Base-by-base conservation (phyloP, 2,329 filamentous ascomycete species). In the Pyricularia pennisetigena region DNA sequence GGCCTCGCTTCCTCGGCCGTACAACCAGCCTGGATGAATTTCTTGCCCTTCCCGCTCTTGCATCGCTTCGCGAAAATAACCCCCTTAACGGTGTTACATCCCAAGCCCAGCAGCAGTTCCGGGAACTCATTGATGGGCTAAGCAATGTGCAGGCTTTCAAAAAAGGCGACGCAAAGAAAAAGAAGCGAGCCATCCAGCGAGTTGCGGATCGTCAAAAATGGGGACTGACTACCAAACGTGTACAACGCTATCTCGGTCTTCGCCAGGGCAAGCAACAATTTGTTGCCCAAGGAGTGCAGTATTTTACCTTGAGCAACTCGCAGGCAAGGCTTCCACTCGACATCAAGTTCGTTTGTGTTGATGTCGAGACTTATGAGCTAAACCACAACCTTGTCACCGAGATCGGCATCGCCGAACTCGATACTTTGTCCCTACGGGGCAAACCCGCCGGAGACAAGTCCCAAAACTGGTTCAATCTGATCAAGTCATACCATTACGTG, bases 291-390 rank as follows among this genome's bases (percentile, higher is more conserved):
- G 32, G 14, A 28, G 1, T 62, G 3, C 24, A 20, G 14, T 12
- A 28, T 28, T 26, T 62, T 20, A 28, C 59, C 24, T 16, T 62
- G 10, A 14, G 26, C 12, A 24, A 24, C 59, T 10, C 59, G 0
- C 24, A 29, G 3, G 28, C 24, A 6, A 62, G 29, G 8, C 9
- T 24, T 62, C 24, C 10, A 7, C 6, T 12, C 14, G 29, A 12
- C 59, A 83, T 87, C 0, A 82, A 96, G 8, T 90, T 97, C 72
- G 82, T 97, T 69, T 88, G 86, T 70, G 82, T 98, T 63, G 95
- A 99, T 73, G 81, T 95, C 35, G 95, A 99, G 77, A 88, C 90
- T 1, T 92, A 89, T 69, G 95, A 99, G 76, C 78, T 79, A 26
- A 81, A 86, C 63, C 85, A 87, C 14, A 80, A 83, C 41, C 81